Percentiles rank a stretch among this genome's conserved stretches.
phyloP scores from a whole-genome alignment of 257 asterid species.

The Osmanthus fragrans region DNA sequence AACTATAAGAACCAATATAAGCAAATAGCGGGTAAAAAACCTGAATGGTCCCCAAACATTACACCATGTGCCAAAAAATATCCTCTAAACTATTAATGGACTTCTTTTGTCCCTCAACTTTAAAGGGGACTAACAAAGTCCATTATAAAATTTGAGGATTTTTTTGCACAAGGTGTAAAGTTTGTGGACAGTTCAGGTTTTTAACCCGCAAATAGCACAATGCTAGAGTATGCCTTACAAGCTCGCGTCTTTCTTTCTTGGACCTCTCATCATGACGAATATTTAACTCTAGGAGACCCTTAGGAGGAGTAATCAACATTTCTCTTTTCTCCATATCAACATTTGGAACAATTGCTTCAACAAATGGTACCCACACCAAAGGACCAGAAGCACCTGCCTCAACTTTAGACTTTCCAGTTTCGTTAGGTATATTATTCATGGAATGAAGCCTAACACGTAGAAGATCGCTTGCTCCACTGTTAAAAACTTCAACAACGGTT shows the following conservation, averaged over 20 bases:
- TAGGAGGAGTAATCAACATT: slow-evolving; percentile 94
- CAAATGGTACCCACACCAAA: slow-evolving; percentile 89
- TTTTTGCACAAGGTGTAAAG: too few species aligned
- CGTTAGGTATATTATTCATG: slow-evolving; percentile 30
- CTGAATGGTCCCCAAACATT: too few species aligned
- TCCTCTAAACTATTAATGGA: too few species aligned
- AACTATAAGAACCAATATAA: slow-evolving; percentile 11
- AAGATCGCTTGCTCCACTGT: slow-evolving; percentile 91
- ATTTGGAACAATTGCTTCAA: slow-evolving; percentile 86
- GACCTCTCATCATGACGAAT: slow-evolving; percentile 73
- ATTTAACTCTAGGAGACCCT: slow-evolving; percentile 88
- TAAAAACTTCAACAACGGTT: slow-evolving; percentile 71
- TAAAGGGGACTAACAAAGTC: too few species aligned
- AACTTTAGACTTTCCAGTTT: slow-evolving; percentile 31
- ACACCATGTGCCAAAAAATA: too few species aligned
- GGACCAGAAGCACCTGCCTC: slow-evolving; percentile 59
- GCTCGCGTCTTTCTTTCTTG: slow-evolving; percentile 97
- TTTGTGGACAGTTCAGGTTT: too few species aligned
- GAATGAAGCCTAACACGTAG: slow-evolving; percentile 69
- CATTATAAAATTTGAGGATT: too few species aligned
- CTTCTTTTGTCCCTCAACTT: too few species aligned
- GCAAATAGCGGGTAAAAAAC: background rate
- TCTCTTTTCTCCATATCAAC: slow-evolving; percentile 71
- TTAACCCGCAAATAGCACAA: background rate
- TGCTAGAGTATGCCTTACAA: slow-evolving; percentile 60